These are phyloP conservation scores for Oxytropis ochrocephala DNA, from an alignment of 306 rosid genomes.

Conservation along the genomic window DNA sequence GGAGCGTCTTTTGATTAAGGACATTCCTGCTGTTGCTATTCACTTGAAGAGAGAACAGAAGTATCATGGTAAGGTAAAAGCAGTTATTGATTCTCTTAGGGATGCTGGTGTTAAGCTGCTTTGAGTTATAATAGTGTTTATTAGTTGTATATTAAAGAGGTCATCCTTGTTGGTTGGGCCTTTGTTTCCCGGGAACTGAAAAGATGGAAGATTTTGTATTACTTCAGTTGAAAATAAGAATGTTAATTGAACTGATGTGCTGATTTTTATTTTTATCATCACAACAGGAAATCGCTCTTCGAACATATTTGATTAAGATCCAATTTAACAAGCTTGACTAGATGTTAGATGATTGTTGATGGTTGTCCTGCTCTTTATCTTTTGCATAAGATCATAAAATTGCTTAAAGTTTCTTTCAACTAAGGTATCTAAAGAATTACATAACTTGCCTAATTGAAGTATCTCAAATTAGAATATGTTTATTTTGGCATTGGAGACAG, in stretches of 20 bases:
- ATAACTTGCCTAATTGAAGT: too few species aligned
- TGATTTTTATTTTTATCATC: not conserved
- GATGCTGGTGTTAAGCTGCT: conserved; percentile 68
- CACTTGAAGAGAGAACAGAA: conserved; percentile 88
- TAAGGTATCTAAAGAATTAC: too few species aligned
- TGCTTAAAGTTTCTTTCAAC: too few species aligned
- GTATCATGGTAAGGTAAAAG: conserved; percentile 90
- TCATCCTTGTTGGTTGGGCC: conserved; percentile 14
- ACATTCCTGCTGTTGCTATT: conserved; percentile 69
- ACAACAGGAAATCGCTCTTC: not conserved
- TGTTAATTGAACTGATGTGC: not conserved
- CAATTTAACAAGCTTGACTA: not conserved
- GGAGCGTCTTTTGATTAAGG: conserved; percentile 63
- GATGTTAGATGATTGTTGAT: not conserved
- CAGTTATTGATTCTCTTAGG: conserved; percentile 70
- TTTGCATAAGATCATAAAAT: too few species aligned
- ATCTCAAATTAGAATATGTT: too few species aligned
- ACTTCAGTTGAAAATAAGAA: conserved; percentile 6
- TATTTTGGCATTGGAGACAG: too few species aligned
- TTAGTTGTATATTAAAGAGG: conserved; percentile 7
- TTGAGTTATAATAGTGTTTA: conserved; percentile 26
- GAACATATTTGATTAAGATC: not conserved
- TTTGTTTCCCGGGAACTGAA: not conserved
- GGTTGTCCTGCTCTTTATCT: too few species aligned
- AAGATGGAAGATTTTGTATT: not conserved